Percentiles rank a stretch among this genome's conserved stretches.
These are phyloP conservation scores for Wilcoxina mikolae DNA, from an alignment of 495 filamentous ascomycete genomes.

Conservation along the genomic window DNA sequence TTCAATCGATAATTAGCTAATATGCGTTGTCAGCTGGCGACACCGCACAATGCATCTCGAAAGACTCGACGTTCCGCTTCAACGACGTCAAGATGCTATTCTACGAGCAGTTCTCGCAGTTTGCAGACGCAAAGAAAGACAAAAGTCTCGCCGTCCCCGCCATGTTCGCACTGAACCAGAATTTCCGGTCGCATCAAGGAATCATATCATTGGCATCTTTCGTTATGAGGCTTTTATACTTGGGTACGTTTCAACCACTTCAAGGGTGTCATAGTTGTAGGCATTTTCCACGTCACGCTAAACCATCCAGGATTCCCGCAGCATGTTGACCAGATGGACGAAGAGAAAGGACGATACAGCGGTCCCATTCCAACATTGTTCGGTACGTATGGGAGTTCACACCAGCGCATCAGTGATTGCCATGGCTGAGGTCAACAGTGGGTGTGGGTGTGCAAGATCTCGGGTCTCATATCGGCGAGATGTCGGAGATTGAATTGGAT, in stretches of 20 bases:
- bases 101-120: conserved; percentile 27
- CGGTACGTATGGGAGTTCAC: too few relatives aligned
- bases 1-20: too few relatives aligned
- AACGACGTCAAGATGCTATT: conserved; percentile 33
- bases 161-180: conserved; percentile 29
- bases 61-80: conserved; percentile 35
- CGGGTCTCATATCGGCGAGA: conserved; percentile 15
- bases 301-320: conserved; percentile 35
- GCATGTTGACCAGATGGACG: conserved; percentile 32
- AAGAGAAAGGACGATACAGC: conserved; percentile 30
- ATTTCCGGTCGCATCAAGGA: conserved; percentile 36
- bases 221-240: conserved; percentile 30
- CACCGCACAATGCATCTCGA: conserved; percentile 36
- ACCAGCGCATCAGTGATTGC: too few relatives aligned
- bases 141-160: conserved; percentile 19
- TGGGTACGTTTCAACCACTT: conserved; percentile 14
- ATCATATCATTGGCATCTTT: conserved; percentile 33
- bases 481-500: conserved; percentile 25
- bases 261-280: too few relatives aligned
- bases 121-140: conserved; percentile 11
- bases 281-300: too few relatives aligned
- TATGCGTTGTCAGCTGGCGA: too few relatives aligned
- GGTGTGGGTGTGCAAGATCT: conserved; percentile 26
- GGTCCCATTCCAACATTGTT: conserved; percentile 34
- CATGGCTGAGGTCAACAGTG: too few relatives aligned